These are phyloP conservation scores for Dryas octopetala DNA, from an alignment of 306 rosid species.

Conservation along the genomic window DNA sequence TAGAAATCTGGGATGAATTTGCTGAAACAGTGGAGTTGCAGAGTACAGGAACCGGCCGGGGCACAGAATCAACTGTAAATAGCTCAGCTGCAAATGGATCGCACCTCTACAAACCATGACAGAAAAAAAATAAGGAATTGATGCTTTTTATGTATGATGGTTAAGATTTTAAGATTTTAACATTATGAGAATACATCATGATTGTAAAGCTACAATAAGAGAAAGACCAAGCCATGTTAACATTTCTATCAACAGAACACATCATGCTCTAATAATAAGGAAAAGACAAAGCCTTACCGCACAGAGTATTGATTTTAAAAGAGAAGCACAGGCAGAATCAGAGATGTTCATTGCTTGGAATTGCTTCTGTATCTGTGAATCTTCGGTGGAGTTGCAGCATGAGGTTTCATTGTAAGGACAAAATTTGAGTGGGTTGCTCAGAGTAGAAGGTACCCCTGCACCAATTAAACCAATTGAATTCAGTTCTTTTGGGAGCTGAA, in stretches of 20 bases:
- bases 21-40: constrained; percentile 69
- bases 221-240: background rate
- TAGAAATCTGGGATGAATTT: constrained; percentile 66
- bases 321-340: constrained; percentile 63
- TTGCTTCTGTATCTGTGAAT: constrained; percentile 59
- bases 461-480: constrained; percentile 16
- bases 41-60: constrained; percentile 72
- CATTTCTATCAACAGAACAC: background rate
- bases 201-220: background rate
- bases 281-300: constrained; percentile 53
- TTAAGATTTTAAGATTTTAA: background rate
- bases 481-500: background rate
- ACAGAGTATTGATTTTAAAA: constrained; percentile 75
- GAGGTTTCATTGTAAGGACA: constrained; percentile 78
- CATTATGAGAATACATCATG: background rate
- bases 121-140: constrained; percentile 19
- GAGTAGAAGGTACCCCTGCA: constrained; percentile 65
- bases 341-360: constrained; percentile 66
- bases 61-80: constrained; percentile 47
- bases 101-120: constrained; percentile 53
- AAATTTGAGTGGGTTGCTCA: constrained; percentile 53
- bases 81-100: constrained; percentile 87
- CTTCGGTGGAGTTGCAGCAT: constrained; percentile 80
- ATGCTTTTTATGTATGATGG: background rate
- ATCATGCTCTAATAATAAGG: background rate